Evolutionary conservation across 345 rosid species (phyloP).

Genomic region (Combretum micranthum): DNA sequence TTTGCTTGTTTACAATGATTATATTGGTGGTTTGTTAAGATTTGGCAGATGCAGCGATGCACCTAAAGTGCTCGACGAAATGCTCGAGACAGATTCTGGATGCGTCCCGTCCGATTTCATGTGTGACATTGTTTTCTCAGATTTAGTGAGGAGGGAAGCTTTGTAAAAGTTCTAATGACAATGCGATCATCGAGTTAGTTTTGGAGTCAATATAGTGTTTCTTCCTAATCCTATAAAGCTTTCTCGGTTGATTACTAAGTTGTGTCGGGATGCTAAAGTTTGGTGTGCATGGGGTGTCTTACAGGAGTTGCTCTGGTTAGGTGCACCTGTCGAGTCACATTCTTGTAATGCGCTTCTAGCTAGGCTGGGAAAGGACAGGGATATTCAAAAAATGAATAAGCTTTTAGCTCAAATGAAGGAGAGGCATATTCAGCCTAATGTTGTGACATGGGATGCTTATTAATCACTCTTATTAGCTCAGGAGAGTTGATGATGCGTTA

Average conservation of each 20-base stretch:
- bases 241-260: slow-evolving; percentile 32
- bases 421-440: slow-evolving; percentile 35
- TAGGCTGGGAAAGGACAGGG: slow-evolving; percentile 36
- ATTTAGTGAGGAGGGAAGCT: slow-evolving; percentile 19
- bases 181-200: slow-evolving; percentile 33
- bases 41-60: slow-evolving; percentile 42
- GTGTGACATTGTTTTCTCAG: slow-evolving; percentile 36
- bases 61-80: slow-evolving; percentile 78
- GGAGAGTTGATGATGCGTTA: slow-evolving; percentile 60
- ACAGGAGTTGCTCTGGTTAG: slow-evolving; percentile 33
- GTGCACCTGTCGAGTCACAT: slow-evolving; percentile 33
- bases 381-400: slow-evolving; percentile 46
- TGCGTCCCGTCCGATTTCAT: slow-evolving; percentile 39
- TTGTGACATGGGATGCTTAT: slow-evolving; percentile 60
- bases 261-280: slow-evolving; percentile 32
- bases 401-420: slow-evolving; percentile 53
- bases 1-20: slow-evolving; percentile 37
- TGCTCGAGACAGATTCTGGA: slow-evolving; percentile 39
- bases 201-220: slow-evolving; percentile 31
- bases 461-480: slow-evolving; percentile 49
- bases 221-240: slow-evolving; percentile 40
- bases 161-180: slow-evolving; percentile 26
- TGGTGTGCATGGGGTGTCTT: slow-evolving; percentile 43
- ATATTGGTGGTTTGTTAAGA: slow-evolving; percentile 23
- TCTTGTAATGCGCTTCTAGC: slow-evolving; percentile 62